Percentiles rank a stretch among this genome's conserved stretches.
Conservation (phyloP, 192 early-diverging fungal genomes). For the Funneliformis mosseae region DNA sequence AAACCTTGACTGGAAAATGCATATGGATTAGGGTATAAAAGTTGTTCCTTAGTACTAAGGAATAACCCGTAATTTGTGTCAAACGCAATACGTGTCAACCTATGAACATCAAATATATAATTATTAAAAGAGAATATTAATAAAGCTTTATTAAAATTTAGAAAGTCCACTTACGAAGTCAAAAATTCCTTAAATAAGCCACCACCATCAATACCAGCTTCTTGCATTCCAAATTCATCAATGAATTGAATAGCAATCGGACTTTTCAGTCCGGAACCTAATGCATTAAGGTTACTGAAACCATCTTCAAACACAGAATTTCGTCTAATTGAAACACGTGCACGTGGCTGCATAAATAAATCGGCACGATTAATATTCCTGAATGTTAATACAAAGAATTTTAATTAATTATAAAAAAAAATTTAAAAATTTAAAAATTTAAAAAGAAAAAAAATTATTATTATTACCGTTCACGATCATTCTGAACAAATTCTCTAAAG, state of each 20-base stretch:
- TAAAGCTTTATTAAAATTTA: not conserved
- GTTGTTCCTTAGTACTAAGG: conserved; percentile 62
- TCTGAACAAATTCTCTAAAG: conserved; percentile 76
- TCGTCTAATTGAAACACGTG: conserved; percentile 66
- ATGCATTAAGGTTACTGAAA: conserved; percentile 66
- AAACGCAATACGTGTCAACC: conserved; percentile 73
- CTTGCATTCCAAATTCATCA: conserved; percentile 77
- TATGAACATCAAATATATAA: conserved; percentile 33
- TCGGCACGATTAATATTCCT: not conserved
- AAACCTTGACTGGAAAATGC: conserved; percentile 49
- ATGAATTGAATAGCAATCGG: conserved; percentile 86
- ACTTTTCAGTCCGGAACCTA: conserved; percentile 71
- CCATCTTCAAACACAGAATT: conserved; percentile 91
- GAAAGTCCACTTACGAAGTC: conserved; percentile 56
- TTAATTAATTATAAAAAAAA: not conserved
- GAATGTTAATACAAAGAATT: not conserved
- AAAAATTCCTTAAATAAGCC: conserved; percentile 99
- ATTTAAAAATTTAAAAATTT: not conserved
- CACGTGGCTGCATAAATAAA: conserved; percentile 34
- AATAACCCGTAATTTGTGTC: conserved; percentile 73
- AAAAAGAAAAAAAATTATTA: not conserved
- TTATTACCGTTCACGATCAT: conserved; percentile 57
- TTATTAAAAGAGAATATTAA: not conserved
- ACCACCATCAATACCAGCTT: conserved; percentile 96
- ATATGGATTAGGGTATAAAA: conserved; percentile 75